A percentile compares a stretch with the other conserved stretches of the same genome.
Evolutionary conservation across 2,329 filamentous ascomycete genomes (phyloP).

Genomic region (Penicillium sp.): DNA sequence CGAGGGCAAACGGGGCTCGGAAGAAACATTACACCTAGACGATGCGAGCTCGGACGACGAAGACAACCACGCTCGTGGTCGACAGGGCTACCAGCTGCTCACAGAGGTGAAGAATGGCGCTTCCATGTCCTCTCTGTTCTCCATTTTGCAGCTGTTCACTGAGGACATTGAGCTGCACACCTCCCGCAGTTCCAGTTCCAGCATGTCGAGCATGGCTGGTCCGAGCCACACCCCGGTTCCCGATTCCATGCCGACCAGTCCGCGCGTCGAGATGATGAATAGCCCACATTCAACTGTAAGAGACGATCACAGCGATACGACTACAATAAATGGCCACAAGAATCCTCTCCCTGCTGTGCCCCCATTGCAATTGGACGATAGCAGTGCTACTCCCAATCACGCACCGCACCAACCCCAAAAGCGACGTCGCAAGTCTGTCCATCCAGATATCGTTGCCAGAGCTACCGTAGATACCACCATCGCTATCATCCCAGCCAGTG

Average conservation of each 20-base stretch:
- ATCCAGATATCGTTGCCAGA: constrained; percentile 95
- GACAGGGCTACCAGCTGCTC: constrained; percentile 89
- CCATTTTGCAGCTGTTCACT: constrained; percentile 94
- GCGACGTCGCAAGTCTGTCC: constrained; percentile 69
- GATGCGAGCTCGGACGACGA: constrained; percentile 69
- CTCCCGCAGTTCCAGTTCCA: constrained; percentile 58
- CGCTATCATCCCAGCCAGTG: constrained; percentile 95
- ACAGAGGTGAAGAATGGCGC: constrained; percentile 98
- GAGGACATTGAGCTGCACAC: constrained; percentile 84
- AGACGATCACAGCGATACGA: constrained; percentile 23
- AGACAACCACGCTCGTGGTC: constrained; percentile 62
- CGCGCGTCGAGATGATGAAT: constrained; percentile 29
- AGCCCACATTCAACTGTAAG: constrained; percentile 32
- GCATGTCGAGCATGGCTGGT: constrained; percentile 37
- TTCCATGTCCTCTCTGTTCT: constrained; percentile 97
- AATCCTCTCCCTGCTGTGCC: constrained; percentile 66
- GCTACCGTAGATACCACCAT: constrained; percentile 97
- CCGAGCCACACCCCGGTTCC: constrained; percentile 37
- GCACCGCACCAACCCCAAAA: constrained; percentile 29
- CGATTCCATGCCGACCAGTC: constrained; percentile 46
- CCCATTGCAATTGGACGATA: constrained; percentile 71
- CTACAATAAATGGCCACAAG: constrained; percentile 29
- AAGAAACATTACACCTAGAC: constrained; percentile 46
- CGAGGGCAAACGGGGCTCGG: constrained; percentile 39
- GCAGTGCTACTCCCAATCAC: constrained; percentile 31